Conservation (phyloP, 129 eudicot genomes). For the Flaveria robusta region DNA sequence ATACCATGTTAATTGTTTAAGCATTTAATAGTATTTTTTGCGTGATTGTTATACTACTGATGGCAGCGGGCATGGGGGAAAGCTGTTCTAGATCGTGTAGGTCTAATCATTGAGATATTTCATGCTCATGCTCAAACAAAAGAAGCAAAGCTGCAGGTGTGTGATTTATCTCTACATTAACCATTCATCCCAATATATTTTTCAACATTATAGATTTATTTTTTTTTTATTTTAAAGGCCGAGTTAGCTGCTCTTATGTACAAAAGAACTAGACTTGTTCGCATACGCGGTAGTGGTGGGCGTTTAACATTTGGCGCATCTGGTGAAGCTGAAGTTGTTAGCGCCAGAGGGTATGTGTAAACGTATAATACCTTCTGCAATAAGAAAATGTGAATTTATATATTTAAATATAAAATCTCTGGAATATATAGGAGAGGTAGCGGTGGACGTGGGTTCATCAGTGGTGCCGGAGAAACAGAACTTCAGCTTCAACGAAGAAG, state of each 20-base stretch:
- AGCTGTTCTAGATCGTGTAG: slow-evolving; percentile 99
- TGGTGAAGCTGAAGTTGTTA: slow-evolving; percentile 96
- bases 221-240: slow-evolving; percentile 47
- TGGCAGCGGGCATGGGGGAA: slow-evolving; percentile 76
- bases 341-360: slow-evolving; percentile 86
- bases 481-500: slow-evolving; percentile 97
- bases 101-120: slow-evolving; percentile 87
- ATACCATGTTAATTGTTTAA: neutral
- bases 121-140: slow-evolving; percentile 98
- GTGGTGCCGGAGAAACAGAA: slow-evolving; percentile 99
- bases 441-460: slow-evolving; percentile 89
- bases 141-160: slow-evolving; percentile 94
- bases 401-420: neutral
- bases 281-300: slow-evolving; percentile 81
- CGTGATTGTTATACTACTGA: slow-evolving; percentile 1
- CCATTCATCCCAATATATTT: slow-evolving; percentile 13
- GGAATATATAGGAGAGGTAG: slow-evolving; percentile 85
- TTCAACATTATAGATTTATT: slow-evolving; percentile 6
- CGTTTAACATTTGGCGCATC: slow-evolving; percentile 72
- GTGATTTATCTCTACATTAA: slow-evolving; percentile 12
- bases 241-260: slow-evolving; percentile 99
- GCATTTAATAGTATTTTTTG: neutral
- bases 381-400: neutral
- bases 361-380: neutral
- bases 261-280: slow-evolving; percentile 90